phyloP scores from a whole-genome alignment of 1,284 basidiomycete genomes.

The Trichosporon faecale region DNA sequence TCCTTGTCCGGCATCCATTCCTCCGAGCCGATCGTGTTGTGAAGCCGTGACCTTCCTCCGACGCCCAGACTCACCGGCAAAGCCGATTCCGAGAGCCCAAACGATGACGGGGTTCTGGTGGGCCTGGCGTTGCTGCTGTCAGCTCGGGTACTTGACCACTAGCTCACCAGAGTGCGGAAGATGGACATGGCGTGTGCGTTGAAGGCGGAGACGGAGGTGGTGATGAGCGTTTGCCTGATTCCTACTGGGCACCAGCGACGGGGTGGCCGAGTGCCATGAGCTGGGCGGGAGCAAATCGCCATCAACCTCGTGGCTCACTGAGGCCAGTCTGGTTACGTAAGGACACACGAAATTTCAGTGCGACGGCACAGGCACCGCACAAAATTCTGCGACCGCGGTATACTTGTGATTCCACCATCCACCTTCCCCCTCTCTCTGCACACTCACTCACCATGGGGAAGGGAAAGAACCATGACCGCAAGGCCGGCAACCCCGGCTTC shows the following conservation, averaged over 20 bases:
- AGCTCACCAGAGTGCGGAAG: slow-evolving; percentile 34
- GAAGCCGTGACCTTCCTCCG: not conserved
- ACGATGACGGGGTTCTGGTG: slow-evolving; percentile 92
- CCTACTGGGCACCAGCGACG: not conserved
- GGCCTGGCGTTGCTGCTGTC: slow-evolving; percentile 66
- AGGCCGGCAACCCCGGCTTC: slow-evolving; percentile 38
- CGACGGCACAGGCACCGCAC: not conserved
- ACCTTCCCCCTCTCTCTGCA: slow-evolving; percentile 4
- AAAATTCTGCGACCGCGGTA: slow-evolving; percentile 13
- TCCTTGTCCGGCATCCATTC: no score
- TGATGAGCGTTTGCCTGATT: slow-evolving; percentile 1
- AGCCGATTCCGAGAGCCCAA: slow-evolving; percentile 75
- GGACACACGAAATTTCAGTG: not conserved
- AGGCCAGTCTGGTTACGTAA: slow-evolving; percentile 6
- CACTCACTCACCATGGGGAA: slow-evolving; percentile 43
- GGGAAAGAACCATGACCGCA: slow-evolving; percentile 51
- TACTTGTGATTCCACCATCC: slow-evolving; percentile 8
- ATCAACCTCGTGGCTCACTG: not conserved
- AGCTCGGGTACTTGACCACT: slow-evolving; percentile 6
- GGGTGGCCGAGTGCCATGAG: not conserved
- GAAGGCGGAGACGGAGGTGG: slow-evolving; percentile 15
- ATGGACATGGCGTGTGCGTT: slow-evolving; percentile 30
- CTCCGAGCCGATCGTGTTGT: not conserved
- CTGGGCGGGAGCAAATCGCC: not conserved
- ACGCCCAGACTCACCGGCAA: slow-evolving; percentile 37